Evolutionary conservation across 2,329 filamentous ascomycete genomes (phyloP).

Genomic region (Aspergillus vadensis): DNA sequence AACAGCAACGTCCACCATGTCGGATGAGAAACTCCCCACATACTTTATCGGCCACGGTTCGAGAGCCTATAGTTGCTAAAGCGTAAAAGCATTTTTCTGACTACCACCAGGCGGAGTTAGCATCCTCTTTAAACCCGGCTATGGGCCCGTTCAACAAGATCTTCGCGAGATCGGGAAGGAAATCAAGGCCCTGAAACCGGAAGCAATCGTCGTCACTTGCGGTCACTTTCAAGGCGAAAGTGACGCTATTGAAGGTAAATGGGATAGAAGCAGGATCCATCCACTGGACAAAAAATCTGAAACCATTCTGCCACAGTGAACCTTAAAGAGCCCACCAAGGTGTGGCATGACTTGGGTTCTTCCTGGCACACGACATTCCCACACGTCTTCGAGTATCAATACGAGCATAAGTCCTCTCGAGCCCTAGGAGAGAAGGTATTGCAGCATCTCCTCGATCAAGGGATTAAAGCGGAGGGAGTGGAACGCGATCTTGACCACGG

Average conservation of each 20-base stretch:
- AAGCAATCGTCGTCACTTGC: not conserved
- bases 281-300: not conserved
- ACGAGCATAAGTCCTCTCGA: not conserved
- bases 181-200: not conserved
- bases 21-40: not conserved
- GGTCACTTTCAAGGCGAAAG: not conserved
- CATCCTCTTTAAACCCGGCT: slow-evolving; percentile 7
- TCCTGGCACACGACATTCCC: slow-evolving; percentile 2
- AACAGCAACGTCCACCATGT: not conserved
- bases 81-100: not conserved
- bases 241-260: not conserved
- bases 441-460: not conserved
- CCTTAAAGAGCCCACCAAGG: slow-evolving; percentile 1
- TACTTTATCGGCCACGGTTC: slow-evolving; percentile 3
- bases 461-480: not conserved
- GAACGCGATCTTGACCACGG: slow-evolving; percentile 3
- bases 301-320: not conserved
- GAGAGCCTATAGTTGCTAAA: no score
- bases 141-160: not conserved
- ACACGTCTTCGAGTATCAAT: slow-evolving; percentile 4
- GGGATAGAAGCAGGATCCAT: no score
- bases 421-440: not conserved
- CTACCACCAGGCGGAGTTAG: not conserved
- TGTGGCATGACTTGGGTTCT: slow-evolving; percentile 6
- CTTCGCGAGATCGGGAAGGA: slow-evolving; percentile 5